Evolutionary conservation across 257 asterid genomes (phyloP), one percentile per base, ranked within the genome.

Genomic region (Hygrophila difformis): DNA sequence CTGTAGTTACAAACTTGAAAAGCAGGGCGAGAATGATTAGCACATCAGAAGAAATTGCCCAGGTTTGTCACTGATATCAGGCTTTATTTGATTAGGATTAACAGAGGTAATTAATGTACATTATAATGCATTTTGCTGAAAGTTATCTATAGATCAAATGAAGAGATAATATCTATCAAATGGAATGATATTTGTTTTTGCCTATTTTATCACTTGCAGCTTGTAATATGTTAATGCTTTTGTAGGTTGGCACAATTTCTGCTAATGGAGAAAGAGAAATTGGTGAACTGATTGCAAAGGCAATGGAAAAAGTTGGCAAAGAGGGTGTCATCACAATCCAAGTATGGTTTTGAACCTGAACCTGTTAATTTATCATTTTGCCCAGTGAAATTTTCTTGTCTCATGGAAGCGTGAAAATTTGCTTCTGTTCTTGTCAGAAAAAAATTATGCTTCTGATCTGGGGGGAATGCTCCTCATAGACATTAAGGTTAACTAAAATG

Each of bases 11-110:
- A 3, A 80, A 77, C 72, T 73, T 89, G 69, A 89, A 89, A 60
- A 89, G 98, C 74, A 80, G 93, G 60, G 96, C 98, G n/a, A 70
- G 92, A 48, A 85, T 82, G 98, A 91, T 91, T 35, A 91, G 98
- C 74, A 89, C 98, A 11, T 85, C 98, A 0, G 96, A 89, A 69
- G 98, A 89, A 70, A 85, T 89, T 47, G 93, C 96, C 4, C 98
- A 89, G 98, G 98, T 89, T 68, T 50, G 68, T 65, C 51, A 13
- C 37, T 55, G 39, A 12, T 21, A 26, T 24, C 19, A 12, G 6
- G 20, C 24, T 37, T 33, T 33, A 33, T 33, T n/a, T n/a, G n/a
- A n/a, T n/a, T n/a, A n/a, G n/a, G n/a, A n/a, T n/a, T n/a, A n/a
- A n/a, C n/a, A n/a, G n/a, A n/a, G n/a, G n/a, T n/a, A n/a, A n/a